Base-by-base conservation (phyloP, 2,329 filamentous ascomycete genomes). In the Amphichorda felina region DNA sequence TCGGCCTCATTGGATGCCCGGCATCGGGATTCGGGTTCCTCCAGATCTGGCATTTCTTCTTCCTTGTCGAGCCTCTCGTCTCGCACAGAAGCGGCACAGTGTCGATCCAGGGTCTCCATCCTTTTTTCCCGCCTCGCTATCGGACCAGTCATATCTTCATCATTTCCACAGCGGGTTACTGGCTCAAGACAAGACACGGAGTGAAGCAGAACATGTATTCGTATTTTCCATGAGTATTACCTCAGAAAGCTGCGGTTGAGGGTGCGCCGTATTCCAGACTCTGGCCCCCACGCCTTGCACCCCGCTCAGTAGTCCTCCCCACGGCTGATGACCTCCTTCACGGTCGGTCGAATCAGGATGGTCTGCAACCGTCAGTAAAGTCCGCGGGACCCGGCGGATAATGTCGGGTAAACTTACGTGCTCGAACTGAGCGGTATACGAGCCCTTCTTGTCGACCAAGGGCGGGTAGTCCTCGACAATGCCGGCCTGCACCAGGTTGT, bases 381-480 rank as follows among this genome's bases (percentile, higher is more conserved):
- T 39, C 41, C 36, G 47, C 44, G 31, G 38, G 34, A 36, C 21
- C 11, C 9, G 30, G 11, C 18, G 30, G 8, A 7, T 17, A 18
- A 10, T 14, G 17, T 6, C 15, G 30, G 13, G 15, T 18, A 13
- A 38, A 74, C 82, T 72, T 63, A 93, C 87, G 64, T 95, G 88
- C 67, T 95, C 88, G 54, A 78, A 94, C 56, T 95, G 88, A 43
- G 88, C 89, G 18, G 87, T 93, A 59, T 94, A 94, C 18, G 84
- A 93, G 40, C 89, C 89, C 71, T 93, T 94, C 61, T 88, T 79
- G 62, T 95, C 88, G 47, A 82, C 79, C 47, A 95, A 66, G 21
- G 88, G 88, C 27, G 87, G 86, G 55, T 95, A 95, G 30, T 83
- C 77, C 60, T 95, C 84, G 30, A 95, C 84, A 47, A 95, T 82